These are phyloP conservation scores for Kodamaea kaohsiungensis DNA, from an alignment of 805 yeast species.

Conservation along the genomic window DNA sequence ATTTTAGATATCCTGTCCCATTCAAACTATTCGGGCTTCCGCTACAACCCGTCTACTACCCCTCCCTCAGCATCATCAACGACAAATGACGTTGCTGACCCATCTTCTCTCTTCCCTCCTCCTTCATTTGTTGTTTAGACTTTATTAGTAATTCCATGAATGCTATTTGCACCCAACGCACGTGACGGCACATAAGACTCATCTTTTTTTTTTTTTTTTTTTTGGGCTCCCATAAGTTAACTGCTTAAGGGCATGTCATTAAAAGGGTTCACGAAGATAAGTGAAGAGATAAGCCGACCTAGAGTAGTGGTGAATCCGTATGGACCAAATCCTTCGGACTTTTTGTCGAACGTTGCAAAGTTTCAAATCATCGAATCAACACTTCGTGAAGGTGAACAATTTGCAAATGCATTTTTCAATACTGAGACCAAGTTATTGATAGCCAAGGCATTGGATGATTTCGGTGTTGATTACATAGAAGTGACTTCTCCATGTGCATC, in stretches of 20 bases:
- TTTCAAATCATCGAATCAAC: constrained; percentile 59
- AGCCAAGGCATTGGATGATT: constrained; percentile 61
- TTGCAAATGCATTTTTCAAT: constrained; percentile 61
- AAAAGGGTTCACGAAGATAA: constrained; percentile 37
- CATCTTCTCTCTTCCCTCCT: background rate
- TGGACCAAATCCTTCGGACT: constrained; percentile 61
- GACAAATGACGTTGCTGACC: background rate
- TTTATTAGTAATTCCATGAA: background rate
- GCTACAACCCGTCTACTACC: constrained; percentile 6
- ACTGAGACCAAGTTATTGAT: constrained; percentile 57
- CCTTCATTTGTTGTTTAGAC: background rate
- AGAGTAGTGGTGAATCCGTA: constrained; percentile 43
- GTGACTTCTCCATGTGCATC: constrained; percentile 61
- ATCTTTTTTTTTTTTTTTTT: background rate
- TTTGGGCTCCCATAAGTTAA: background rate
- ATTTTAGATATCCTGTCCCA: constrained; percentile 4
- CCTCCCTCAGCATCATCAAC: background rate
- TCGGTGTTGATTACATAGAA: constrained; percentile 62
- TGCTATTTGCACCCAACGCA: constrained; percentile 1
- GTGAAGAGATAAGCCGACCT: constrained; percentile 26
- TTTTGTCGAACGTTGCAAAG: constrained; percentile 52
- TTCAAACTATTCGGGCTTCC: constrained; percentile 3
- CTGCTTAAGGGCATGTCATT: constrained; percentile 2
- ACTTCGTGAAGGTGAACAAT: constrained; percentile 64
- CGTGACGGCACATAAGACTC: background rate